Conservation (phyloP, 129 eudicot genomes). For the Solidago caesia region DNA sequence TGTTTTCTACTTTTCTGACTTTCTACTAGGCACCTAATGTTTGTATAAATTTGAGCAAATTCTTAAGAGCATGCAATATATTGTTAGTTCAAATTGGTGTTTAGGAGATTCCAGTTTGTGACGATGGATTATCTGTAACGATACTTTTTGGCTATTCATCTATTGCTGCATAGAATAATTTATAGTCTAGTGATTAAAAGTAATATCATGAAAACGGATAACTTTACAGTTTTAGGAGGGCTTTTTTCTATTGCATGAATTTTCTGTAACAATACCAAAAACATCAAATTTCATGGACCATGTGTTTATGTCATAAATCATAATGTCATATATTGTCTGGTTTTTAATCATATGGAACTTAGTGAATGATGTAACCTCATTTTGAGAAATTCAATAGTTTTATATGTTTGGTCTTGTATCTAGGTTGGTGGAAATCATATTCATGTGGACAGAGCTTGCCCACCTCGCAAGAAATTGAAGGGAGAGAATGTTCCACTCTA, state of each 20-base stretch:
- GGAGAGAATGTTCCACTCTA: constrained; percentile 72
- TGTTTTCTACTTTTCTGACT: background rate
- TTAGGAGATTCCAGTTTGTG: background rate
- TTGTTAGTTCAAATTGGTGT: background rate
- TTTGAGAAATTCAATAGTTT: background rate
- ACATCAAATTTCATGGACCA: constrained; percentile 5
- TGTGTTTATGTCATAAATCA: background rate
- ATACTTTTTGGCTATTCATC: background rate
- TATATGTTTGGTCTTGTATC: constrained; percentile 3
- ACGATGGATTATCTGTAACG: background rate
- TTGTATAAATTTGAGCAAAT: background rate
- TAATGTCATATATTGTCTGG: background rate
- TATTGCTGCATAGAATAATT: background rate
- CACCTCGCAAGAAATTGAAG: constrained; percentile 96
- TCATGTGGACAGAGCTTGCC: constrained; percentile 97
- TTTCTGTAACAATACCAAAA: background rate
- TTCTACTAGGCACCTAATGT: background rate
- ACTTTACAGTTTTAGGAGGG: background rate
- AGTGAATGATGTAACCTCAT: too few relatives aligned
- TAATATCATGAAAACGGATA: too few relatives aligned
- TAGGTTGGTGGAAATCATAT: constrained; percentile 94
- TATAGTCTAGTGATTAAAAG: too few relatives aligned
- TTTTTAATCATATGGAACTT: too few relatives aligned
- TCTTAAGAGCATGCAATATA: background rate
- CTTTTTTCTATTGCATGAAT: background rate